Conservation (phyloP, 805 yeast genomes). For the Brettanomyces anomalus region DNA sequence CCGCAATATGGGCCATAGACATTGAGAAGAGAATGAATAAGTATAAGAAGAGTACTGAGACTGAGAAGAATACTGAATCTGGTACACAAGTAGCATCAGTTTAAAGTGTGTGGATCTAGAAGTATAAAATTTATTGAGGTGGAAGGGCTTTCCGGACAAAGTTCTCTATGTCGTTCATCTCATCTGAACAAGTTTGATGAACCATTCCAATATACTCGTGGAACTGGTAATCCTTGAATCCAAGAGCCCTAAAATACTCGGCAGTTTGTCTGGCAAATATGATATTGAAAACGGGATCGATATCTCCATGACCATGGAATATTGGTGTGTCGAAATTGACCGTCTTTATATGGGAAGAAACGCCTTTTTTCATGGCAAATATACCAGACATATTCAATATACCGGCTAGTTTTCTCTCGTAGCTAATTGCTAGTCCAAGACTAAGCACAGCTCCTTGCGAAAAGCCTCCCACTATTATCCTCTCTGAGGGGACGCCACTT, state of each 20-base stretch:
- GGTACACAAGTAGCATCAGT: neutral
- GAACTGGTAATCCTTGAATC: slow-evolving; percentile 38
- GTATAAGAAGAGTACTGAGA: neutral
- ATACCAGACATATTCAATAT: slow-evolving; percentile 73
- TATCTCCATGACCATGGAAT: slow-evolving; percentile 83
- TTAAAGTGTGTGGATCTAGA: neutral
- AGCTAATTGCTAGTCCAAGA: slow-evolving; percentile 46
- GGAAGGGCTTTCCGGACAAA: slow-evolving; percentile 32
- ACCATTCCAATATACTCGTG: slow-evolving; percentile 52
- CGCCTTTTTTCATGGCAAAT: slow-evolving; percentile 30
- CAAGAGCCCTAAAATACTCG: slow-evolving; percentile 37
- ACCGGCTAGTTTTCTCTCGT: slow-evolving; percentile 67
- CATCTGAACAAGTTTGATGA: slow-evolving; percentile 63
- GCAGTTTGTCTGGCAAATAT: slow-evolving; percentile 30
- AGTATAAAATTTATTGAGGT: neutral
- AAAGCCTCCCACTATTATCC: slow-evolving; percentile 89
- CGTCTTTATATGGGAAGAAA: slow-evolving; percentile 18
- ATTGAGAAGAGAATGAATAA: slow-evolving; percentile 16
- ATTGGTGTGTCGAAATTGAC: slow-evolving; percentile 60
- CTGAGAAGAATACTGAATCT: neutral
- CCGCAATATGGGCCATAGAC: slow-evolving; percentile 54
- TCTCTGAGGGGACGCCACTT: slow-evolving; percentile 45
- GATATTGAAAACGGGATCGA: slow-evolving; percentile 55
- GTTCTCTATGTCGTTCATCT: slow-evolving; percentile 43
- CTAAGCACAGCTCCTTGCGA: slow-evolving; percentile 89